phyloP scores from a whole-genome alignment of 805 yeast genomes.

The Candida schatavii region DNA sequence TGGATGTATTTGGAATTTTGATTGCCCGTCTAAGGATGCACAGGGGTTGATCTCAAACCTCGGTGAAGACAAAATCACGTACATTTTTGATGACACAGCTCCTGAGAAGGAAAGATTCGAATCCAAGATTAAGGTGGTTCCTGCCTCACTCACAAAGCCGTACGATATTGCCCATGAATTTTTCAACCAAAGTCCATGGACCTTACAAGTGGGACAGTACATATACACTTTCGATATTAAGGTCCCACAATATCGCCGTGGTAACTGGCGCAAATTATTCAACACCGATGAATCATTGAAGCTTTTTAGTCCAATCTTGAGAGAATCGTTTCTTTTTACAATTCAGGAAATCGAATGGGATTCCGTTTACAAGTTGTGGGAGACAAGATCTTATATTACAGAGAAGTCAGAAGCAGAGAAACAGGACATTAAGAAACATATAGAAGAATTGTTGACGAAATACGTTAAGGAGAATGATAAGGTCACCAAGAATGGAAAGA shows the following conservation, averaged over 20 bases:
- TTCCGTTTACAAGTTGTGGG: constrained; percentile 49
- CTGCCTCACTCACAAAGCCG: constrained; percentile 3
- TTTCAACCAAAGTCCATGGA: constrained; percentile 34
- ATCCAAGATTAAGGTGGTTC: neutral
- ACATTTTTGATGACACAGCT: constrained; percentile 2
- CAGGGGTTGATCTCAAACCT: neutral
- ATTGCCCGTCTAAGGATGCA: constrained; percentile 18
- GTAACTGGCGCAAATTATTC: constrained; percentile 45
- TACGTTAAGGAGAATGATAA: constrained; percentile 12
- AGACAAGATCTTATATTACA: constrained; percentile 54
- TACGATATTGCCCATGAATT: constrained; percentile 9
- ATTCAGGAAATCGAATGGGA: constrained; percentile 22
- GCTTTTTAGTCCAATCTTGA: constrained; percentile 2
- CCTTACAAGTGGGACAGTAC: constrained; percentile 28
- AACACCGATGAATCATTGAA: constrained; percentile 4
- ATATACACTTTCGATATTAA: constrained; percentile 34
- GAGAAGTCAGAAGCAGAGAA: constrained; percentile 37
- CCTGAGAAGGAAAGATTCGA: constrained; percentile 1
- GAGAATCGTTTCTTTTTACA: constrained; percentile 1
- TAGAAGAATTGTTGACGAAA: constrained; percentile 27
- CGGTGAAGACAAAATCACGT: constrained; percentile 1
- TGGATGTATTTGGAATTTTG: constrained; percentile 62
- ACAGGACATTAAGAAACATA: constrained; percentile 22
- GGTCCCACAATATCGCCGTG: constrained; percentile 58
- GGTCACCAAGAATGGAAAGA: constrained; percentile 8